phyloP scores from a whole-genome alignment of 495 filamentous ascomycete genomes.

The Echria macrotheca region DNA sequence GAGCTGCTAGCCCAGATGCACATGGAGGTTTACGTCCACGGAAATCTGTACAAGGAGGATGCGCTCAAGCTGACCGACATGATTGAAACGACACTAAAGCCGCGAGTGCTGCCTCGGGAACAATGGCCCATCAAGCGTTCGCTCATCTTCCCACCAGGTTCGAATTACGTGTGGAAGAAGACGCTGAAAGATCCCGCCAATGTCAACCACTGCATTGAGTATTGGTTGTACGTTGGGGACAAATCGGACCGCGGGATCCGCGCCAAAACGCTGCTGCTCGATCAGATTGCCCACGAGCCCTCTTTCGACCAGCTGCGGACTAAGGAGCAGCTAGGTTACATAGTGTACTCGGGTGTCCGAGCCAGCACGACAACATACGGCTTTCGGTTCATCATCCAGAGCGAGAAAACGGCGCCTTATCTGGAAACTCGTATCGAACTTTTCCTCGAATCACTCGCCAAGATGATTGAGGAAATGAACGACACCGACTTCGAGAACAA shows the following conservation, averaged over 20 bases:
- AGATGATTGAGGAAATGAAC: conserved; percentile 66
- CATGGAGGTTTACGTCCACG: conserved; percentile 83
- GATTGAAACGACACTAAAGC: conserved; percentile 72
- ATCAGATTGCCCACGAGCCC: conserved; percentile 91
- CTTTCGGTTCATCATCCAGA: conserved; percentile 90
- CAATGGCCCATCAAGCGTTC: conserved; percentile 79
- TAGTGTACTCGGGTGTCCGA: conserved; percentile 79
- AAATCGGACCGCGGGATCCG: conserved; percentile 59
- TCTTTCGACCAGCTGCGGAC: conserved; percentile 91
- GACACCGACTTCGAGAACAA: conserved; percentile 84
- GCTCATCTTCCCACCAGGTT: conserved; percentile 69
- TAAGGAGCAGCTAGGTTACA: conserved; percentile 96
- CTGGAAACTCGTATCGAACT: conserved; percentile 80
- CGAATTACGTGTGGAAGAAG: conserved; percentile 76
- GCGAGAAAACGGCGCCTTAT: conserved; percentile 76
- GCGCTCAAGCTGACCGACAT: conserved; percentile 79
- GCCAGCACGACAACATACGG: conserved; percentile 67
- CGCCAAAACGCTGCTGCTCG: conserved; percentile 73
- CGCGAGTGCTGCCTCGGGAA: conserved; percentile 63
- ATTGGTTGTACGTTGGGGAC: conserved; percentile 74
- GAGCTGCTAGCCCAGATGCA: conserved; percentile 77
- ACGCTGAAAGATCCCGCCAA: conserved; percentile 83
- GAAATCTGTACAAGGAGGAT: conserved; percentile 95
- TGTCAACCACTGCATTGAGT: conserved; percentile 96
- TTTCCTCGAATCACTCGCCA: conserved; percentile 65